Percentiles rank a stretch among this genome's conserved stretches.
Evolutionary conservation across 768 basidiomycete species (phyloP).

Genomic region (Tricholoma saponaceum): DNA sequence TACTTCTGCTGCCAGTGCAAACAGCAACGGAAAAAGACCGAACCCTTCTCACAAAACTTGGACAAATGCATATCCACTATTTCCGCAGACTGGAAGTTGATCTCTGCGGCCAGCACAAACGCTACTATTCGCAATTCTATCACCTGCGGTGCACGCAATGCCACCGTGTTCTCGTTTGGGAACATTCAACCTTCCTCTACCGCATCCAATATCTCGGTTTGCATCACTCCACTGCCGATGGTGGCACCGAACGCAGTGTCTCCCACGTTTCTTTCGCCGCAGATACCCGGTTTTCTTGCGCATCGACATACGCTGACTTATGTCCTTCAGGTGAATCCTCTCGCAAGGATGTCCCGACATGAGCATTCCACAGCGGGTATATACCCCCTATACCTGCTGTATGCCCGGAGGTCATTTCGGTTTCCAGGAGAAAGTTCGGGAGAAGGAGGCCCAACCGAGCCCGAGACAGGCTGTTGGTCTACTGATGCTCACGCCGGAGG

Average conservation of each 20-base stretch:
- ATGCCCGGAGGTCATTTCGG: background rate
- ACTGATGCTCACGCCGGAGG: slow-evolving; percentile 50
- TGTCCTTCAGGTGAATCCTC: slow-evolving; percentile 38
- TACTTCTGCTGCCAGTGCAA: slow-evolving; percentile 55
- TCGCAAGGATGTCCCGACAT: slow-evolving; percentile 15
- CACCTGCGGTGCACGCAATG: slow-evolving; percentile 31
- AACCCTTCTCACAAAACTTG: slow-evolving; percentile 59
- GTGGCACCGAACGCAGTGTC: slow-evolving; percentile 38
- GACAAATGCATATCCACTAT: slow-evolving; percentile 86
- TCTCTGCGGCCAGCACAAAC: slow-evolving; percentile 63
- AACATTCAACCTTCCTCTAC: slow-evolving; percentile 46
- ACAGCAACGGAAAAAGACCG: slow-evolving; percentile 46
- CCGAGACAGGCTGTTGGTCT: slow-evolving; percentile 38
- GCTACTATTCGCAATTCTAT: slow-evolving; percentile 73
- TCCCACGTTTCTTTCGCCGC: slow-evolving; percentile 71
- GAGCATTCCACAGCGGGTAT: slow-evolving; percentile 38
- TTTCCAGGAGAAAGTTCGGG: slow-evolving; percentile 12
- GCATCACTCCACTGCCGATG: slow-evolving; percentile 36
- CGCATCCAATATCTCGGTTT: slow-evolving; percentile 44
- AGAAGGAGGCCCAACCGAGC: slow-evolving; percentile 19
- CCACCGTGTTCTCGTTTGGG: slow-evolving; percentile 54
- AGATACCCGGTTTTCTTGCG: slow-evolving; percentile 38
- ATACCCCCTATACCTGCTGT: slow-evolving; percentile 32
- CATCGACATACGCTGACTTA: slow-evolving; percentile 30
- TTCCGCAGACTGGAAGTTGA: slow-evolving; percentile 71